These are phyloP conservation scores for Whalleya microplaca DNA, from an alignment of 2,329 filamentous ascomycete species.

Conservation along the genomic window DNA sequence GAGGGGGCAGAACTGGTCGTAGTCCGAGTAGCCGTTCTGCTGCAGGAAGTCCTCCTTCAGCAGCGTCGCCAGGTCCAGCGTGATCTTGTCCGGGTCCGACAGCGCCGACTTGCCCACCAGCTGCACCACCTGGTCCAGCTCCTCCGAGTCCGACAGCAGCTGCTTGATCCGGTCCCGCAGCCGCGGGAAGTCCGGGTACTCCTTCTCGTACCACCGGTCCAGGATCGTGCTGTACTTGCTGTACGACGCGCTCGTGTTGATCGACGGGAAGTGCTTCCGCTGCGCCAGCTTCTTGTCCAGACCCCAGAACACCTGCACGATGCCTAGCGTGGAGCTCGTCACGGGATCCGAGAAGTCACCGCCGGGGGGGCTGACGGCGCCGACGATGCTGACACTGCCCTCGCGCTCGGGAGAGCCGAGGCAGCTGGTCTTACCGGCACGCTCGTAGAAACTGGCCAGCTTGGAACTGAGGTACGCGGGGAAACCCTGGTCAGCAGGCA, in stretches of 20 bases:
- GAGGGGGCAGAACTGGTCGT: slow-evolving; percentile 98
- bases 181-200: slow-evolving; percentile 91
- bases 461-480: slow-evolving; percentile 96
- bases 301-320: slow-evolving; percentile 99
- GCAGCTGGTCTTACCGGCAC: slow-evolving; percentile 83
- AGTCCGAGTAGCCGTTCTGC: slow-evolving; percentile 98
- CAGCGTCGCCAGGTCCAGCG: slow-evolving; percentile 85
- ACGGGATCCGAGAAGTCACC: slow-evolving; percentile 99
- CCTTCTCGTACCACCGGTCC: slow-evolving; percentile 92
- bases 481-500: slow-evolving; percentile 99
- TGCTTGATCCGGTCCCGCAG: slow-evolving; percentile 93
- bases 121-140: slow-evolving; percentile 98
- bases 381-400: slow-evolving; percentile 96
- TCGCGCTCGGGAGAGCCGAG: slow-evolving; percentile 87
- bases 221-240: slow-evolving; percentile 91
- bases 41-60: slow-evolving; percentile 99
- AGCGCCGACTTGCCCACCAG: slow-evolving; percentile 96
- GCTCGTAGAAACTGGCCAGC: slow-evolving; percentile 98
- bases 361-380: slow-evolving; percentile 94
- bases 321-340: slow-evolving; percentile 89
- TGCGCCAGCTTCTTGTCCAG: slow-evolving; percentile 99
- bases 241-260: slow-evolving; percentile 94
- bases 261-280: slow-evolving; percentile 98
- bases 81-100: slow-evolving; percentile 98
- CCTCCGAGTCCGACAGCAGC: slow-evolving; percentile 91